Conservation (phyloP, 176 grass and related monocot genomes). For the Phragmites australis region DNA sequence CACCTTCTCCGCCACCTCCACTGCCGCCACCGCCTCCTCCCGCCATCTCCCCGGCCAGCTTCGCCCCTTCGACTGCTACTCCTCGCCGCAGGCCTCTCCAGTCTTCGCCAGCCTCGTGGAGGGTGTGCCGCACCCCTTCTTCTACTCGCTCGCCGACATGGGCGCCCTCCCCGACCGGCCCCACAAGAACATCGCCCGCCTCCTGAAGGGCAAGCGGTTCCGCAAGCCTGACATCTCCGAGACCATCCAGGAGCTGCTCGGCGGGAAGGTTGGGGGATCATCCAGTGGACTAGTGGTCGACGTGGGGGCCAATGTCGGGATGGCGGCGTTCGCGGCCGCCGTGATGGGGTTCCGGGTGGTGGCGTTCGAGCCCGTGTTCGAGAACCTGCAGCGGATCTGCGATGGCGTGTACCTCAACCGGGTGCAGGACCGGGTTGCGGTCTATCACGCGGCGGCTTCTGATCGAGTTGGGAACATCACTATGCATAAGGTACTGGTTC, state of each 20-base stretch:
- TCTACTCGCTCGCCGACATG: conserved; percentile 90
- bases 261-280: conserved; percentile 28
- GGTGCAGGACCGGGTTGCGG: conserved; percentile 47
- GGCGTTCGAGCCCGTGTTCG: conserved; percentile 78
- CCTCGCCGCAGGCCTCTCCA: conserved; percentile 79
- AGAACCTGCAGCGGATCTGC: conserved; percentile 88
- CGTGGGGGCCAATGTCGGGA: conserved; percentile 87
- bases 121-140: conserved; percentile 72
- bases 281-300: conserved; percentile 62
- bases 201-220: conserved; percentile 88
- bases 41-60: background rate
- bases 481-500: conserved; percentile 54
- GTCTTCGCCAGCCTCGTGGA: conserved; percentile 89
- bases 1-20: conserved; percentile 2
- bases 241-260: conserved; percentile 71
- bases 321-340: conserved; percentile 81
- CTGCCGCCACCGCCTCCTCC: background rate
- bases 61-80: conserved; percentile 72
- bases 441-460: conserved; percentile 63
- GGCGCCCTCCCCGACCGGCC: conserved; percentile 69
- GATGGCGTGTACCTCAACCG: conserved; percentile 76
- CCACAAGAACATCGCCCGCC: conserved; percentile 77
- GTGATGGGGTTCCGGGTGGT: conserved; percentile 87
- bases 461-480: conserved; percentile 79
- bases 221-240: conserved; percentile 81